Conservation (phyloP, 305 asterid species). For the Fraxinus ornus region DNA sequence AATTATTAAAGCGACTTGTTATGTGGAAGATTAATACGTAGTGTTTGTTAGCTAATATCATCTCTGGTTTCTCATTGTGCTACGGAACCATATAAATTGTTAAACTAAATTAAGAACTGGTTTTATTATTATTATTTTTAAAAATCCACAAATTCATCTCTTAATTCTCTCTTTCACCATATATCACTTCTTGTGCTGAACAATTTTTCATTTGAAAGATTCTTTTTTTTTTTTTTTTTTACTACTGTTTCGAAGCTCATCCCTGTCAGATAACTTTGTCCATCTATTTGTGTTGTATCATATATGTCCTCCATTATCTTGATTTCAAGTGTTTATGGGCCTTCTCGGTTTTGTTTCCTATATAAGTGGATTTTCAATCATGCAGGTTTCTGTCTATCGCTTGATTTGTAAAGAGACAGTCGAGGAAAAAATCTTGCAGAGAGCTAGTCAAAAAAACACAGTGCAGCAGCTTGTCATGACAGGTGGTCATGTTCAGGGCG, state of each 20-base stretch:
- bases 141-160: not conserved
- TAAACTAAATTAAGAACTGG: not conserved
- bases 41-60: not conserved
- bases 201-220: not conserved
- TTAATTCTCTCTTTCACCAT: not conserved
- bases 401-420: slow-evolving; percentile 89
- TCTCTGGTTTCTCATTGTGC: slow-evolving; percentile 12
- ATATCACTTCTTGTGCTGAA: not conserved
- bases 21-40: not conserved
- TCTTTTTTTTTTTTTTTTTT: not conserved
- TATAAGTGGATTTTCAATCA: slow-evolving; percentile 3
- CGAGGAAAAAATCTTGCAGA: slow-evolving; percentile 89
- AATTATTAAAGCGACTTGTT: not conserved
- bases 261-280: not conserved
- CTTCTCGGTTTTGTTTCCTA: not conserved
- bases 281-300: not conserved
- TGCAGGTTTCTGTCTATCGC: slow-evolving; percentile 88
- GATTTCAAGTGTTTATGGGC: not conserved
- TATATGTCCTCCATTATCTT: not conserved
- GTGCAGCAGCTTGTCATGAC: slow-evolving; percentile 99
- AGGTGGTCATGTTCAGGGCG: slow-evolving; percentile 98
- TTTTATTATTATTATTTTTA: not conserved
- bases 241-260: not conserved
- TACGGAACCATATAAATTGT: not conserved
- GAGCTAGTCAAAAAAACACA: slow-evolving; percentile 93